Evolutionary conservation across 1,284 basidiomycete species (phyloP).

Genomic region (Heliocybe sulcata): DNA sequence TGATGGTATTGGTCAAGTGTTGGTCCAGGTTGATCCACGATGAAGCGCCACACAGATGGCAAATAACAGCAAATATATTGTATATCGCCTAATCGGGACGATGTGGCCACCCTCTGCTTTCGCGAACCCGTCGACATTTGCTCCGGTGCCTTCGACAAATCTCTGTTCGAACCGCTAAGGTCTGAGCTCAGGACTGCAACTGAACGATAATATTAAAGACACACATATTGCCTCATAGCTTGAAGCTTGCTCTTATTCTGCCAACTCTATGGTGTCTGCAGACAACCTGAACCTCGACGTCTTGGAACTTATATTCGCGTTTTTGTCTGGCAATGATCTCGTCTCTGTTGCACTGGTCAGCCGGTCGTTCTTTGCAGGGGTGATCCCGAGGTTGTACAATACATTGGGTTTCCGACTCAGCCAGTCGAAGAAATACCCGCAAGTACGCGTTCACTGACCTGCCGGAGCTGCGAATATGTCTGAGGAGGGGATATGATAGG

Average conservation of each 20-base stretch:
- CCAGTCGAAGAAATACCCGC: conserved; percentile 49
- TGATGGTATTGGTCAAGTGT: too few species aligned
- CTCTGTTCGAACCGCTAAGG: too few species aligned
- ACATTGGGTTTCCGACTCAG: conserved; percentile 42
- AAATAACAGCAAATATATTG: too few species aligned
- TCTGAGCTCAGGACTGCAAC: too few species aligned
- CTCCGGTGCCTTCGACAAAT: background rate
- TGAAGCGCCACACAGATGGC: too few species aligned
- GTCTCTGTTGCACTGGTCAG: conserved; percentile 53
- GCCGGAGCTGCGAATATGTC: background rate
- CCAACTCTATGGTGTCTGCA: conserved; percentile 46
- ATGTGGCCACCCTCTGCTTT: too few species aligned
- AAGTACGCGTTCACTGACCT: conserved; percentile 20
- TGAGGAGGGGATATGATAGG: conserved; percentile 15
- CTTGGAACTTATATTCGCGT: conserved; percentile 51
- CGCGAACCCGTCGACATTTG: background rate
- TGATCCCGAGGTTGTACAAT: conserved; percentile 53
- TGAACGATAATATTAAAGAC: too few species aligned
- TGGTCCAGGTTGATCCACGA: too few species aligned
- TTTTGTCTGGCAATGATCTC: conserved; percentile 47
- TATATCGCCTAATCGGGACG: background rate
- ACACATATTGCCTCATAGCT: too few species aligned
- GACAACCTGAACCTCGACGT: conserved; percentile 65
- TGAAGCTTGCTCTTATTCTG: too few species aligned
- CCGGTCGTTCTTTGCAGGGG: conserved; percentile 52